Percentiles rank a stretch among this genome's conserved stretches.
These are phyloP conservation scores for Suillus ampliporus DNA, from an alignment of 768 basidiomycete genomes.

Conservation along the genomic window DNA sequence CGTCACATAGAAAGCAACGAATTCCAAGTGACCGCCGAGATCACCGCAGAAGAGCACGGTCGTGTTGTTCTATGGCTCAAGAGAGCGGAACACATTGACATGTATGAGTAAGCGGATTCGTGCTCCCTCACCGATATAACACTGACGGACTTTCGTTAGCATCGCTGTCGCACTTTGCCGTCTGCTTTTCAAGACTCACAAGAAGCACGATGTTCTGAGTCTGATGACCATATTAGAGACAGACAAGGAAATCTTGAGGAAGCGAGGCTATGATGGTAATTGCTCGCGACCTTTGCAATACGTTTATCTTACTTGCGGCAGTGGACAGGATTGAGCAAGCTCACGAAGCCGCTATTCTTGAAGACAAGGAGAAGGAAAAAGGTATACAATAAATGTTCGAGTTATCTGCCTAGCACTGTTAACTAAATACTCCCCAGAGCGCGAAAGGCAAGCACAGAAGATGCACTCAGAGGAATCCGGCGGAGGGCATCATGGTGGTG, in stretches of 20 bases:
- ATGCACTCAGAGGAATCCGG: background rate
- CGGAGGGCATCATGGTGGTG: background rate
- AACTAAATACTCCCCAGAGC: background rate
- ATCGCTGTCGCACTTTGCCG: conserved; percentile 82
- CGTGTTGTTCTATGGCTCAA: conserved; percentile 71
- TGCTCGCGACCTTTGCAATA: background rate
- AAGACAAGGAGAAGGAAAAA: conserved; percentile 2
- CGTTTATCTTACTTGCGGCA: background rate
- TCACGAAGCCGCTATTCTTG: conserved; percentile 1
- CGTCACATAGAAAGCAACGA: conserved; percentile 22
- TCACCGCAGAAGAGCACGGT: conserved; percentile 47
- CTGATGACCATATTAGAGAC: conserved; percentile 92
- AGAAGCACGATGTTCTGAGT: conserved; percentile 82
- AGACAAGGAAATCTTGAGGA: conserved; percentile 73
- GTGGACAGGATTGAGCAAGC: conserved; percentile 2
- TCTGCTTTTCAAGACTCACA: conserved; percentile 72
- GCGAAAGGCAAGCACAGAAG: background rate
- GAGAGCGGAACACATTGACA: conserved; percentile 40
- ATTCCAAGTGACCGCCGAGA: conserved; percentile 60
- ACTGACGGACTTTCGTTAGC: conserved; percentile 43
- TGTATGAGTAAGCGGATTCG: conserved; percentile 84
- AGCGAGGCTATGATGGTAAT: conserved; percentile 82
- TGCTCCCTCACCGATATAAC: conserved; percentile 19
- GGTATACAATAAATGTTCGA: background rate
- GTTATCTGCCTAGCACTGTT: background rate